A percentile compares a stretch with the other conserved stretches of the same genome.
phyloP scores from a whole-genome alignment of 176 grass and related monocot genomes.

The Musa beccarii region DNA sequence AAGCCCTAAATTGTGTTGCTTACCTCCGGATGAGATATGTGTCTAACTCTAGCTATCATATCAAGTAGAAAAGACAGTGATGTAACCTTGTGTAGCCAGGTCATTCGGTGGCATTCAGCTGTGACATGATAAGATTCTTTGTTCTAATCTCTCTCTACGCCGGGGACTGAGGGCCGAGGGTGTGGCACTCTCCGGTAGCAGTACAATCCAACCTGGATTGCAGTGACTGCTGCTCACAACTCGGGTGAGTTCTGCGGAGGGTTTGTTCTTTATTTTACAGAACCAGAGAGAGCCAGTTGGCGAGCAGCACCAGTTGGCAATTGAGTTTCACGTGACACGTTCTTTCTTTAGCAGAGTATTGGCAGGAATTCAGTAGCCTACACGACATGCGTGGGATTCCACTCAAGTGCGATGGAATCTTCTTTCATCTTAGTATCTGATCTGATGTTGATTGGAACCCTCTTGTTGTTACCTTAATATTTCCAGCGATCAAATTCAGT shows the following conservation, averaged over 20 bases:
- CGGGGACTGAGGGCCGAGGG: too few species aligned
- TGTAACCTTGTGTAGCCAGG: background rate
- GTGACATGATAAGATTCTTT: too few species aligned
- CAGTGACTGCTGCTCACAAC: background rate
- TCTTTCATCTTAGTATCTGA: too few species aligned
- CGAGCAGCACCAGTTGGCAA: background rate
- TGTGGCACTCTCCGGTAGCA: background rate
- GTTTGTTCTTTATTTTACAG: background rate
- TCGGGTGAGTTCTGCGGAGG: background rate
- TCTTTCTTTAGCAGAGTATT: background rate
- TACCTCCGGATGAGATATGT: background rate
- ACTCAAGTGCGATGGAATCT: too few species aligned
- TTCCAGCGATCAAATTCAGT: too few species aligned
- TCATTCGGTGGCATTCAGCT: background rate
- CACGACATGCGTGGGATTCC: too few species aligned
- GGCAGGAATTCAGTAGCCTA: background rate
- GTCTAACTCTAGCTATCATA: background rate
- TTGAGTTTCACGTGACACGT: slow-evolving; percentile 4
- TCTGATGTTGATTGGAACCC: too few species aligned
- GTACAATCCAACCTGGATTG: background rate
- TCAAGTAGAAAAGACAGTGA: background rate
- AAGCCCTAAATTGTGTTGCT: background rate
- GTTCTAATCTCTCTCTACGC: too few species aligned
- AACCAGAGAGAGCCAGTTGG: background rate
- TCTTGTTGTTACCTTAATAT: too few species aligned